These are phyloP conservation scores for Excoecaria agallocha DNA, from an alignment of 345 rosid species.

Conservation along the genomic window DNA sequence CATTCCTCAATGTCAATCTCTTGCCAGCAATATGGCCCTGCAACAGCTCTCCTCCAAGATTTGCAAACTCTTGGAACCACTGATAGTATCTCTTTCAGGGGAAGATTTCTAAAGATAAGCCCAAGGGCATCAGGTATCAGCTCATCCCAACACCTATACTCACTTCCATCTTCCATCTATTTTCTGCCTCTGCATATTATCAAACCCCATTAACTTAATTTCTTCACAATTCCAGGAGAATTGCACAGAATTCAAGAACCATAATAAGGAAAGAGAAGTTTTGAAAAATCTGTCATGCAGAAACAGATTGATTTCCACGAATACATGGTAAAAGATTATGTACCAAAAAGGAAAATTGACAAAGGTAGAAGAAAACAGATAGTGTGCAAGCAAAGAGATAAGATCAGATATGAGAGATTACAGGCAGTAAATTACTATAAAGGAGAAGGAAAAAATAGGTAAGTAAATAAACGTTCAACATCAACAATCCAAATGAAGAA, in stretches of 20 bases:
- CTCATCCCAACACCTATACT: conserved; percentile 71
- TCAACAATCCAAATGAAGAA: neutral
- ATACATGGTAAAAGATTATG: neutral
- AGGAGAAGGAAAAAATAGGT: neutral
- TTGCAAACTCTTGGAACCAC: conserved; percentile 87
- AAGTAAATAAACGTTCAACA: neutral
- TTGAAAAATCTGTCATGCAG: neutral
- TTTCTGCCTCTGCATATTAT: conserved; percentile 1
- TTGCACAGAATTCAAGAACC: neutral
- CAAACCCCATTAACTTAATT: neutral
- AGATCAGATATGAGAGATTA: neutral
- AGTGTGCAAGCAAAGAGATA: neutral
- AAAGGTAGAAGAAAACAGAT: neutral
- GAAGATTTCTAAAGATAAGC: conserved; percentile 60
- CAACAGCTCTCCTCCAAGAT: conserved; percentile 72
- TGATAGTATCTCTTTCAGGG: conserved; percentile 64
- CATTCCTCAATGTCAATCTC: conserved; percentile 81
- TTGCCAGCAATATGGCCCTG: conserved; percentile 95
- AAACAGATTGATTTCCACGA: neutral
- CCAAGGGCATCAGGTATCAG: conserved; percentile 86
- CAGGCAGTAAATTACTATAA: neutral
- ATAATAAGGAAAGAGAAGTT: neutral
- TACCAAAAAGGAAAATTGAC: neutral
- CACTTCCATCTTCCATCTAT: conserved; percentile 37
- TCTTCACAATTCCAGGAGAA: neutral